Evolutionary conservation across 2,329 filamentous ascomycete species (phyloP), one percentile per base, ranked within the genome.

Genomic region (Capronia epimyces): DNA sequence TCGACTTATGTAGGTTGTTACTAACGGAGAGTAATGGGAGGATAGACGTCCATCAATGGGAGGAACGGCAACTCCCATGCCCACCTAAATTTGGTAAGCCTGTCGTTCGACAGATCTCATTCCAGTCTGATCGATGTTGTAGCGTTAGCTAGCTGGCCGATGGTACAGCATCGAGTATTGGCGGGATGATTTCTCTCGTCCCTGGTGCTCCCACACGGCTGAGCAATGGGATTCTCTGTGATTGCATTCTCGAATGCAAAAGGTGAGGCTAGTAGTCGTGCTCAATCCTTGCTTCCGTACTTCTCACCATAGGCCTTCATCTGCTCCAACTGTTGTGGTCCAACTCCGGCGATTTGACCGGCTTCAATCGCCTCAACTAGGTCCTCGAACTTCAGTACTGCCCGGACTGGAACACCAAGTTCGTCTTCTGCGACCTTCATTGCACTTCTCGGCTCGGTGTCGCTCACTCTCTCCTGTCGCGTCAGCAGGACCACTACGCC

Each of bases 401-500:
- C 78, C 60, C 90, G 75, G 53, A 95, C 88, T 1, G 89, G 89
- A 53, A 96, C 84, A 20, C 82, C 81, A 61, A 87, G 89, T 72
- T 94, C 86, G 69, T 84, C 86, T 69, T 83, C 82, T 53, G 95
- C 80, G 74, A 90, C 84, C 16, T 87, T 89, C 68, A 96, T 88
- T 13, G 90, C 89, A 66, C 89, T 95, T 62, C 83, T 80, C 22
- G 80, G 79, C 69, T 80, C 80, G 40, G 77, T 79, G 62, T 88
- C 85, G 57, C 88, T 86, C 21, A 72, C 69, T 52, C 62, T 69
- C 64, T 67, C 74, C 71, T 57, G 85, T 53, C 91, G 80, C 70
- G 96, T 89, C 60, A 96, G 77, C 2, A 90, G 87, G 25, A 98
- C 86, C 16, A 96, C 80, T 50, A 97, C 90, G 24, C 89, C 91